Evolutionary conservation across 495 filamentous ascomycete genomes (phyloP).

Genomic region (Terfezia boudieri): DNA sequence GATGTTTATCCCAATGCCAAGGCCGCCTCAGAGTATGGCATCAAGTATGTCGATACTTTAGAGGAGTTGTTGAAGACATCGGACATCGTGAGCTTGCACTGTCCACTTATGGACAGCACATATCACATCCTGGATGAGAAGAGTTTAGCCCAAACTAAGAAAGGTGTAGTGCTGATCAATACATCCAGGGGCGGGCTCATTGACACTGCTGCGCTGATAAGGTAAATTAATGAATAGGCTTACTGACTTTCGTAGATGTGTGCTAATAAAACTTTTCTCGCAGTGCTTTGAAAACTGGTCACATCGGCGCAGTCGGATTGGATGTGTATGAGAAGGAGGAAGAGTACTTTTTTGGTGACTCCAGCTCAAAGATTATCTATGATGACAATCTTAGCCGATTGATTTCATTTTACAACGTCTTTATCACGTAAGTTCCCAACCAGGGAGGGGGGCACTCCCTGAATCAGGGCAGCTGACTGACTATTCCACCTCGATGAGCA

Average conservation of each 20-base stretch:
- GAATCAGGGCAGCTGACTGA: not conserved
- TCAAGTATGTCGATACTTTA: slow-evolving; percentile 27
- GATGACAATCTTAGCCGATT: slow-evolving; percentile 47
- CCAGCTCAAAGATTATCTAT: slow-evolving; percentile 42
- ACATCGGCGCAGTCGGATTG: slow-evolving; percentile 32
- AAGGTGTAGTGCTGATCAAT: slow-evolving; percentile 40
- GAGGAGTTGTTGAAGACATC: slow-evolving; percentile 30
- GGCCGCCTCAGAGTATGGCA: slow-evolving; percentile 29
- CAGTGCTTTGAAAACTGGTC: slow-evolving; percentile 33
- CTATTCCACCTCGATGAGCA: slow-evolving; percentile 16
- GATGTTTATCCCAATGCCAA: slow-evolving; percentile 29
- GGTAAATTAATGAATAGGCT: slow-evolving; percentile 3
- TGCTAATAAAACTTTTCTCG: not conserved
- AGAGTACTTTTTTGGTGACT: slow-evolving; percentile 40
- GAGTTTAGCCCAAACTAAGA: slow-evolving; percentile 33
- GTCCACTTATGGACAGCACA: slow-evolving; percentile 37
- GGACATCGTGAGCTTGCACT: slow-evolving; percentile 43
- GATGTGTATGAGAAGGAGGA: slow-evolving; percentile 36
- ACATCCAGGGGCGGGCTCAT: slow-evolving; percentile 44
- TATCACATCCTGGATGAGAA: slow-evolving; percentile 36
- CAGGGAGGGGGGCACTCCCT: too few relatives aligned
- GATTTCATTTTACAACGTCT: slow-evolving; percentile 47
- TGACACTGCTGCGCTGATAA: slow-evolving; percentile 34
- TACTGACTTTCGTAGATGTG: too few relatives aligned
- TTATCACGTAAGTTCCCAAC: slow-evolving; percentile 24